A percentile compares a stretch with the other conserved stretches of the same genome.
These are phyloP conservation scores for Nakazawaea wyomingensis DNA, from an alignment of 805 yeast genomes.

Conservation along the genomic window DNA sequence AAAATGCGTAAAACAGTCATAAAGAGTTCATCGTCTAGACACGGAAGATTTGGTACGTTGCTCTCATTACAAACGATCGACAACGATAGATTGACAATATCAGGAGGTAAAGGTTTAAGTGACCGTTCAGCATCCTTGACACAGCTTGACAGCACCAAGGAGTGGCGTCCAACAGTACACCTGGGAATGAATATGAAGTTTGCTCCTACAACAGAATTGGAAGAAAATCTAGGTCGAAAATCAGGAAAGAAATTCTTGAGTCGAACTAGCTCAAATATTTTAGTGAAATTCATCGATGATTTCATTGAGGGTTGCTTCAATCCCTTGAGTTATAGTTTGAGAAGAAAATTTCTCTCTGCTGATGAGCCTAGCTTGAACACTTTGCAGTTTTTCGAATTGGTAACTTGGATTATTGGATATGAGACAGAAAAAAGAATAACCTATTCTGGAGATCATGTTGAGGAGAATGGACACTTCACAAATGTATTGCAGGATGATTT, in stretches of 20 bases:
- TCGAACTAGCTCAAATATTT: slow-evolving; percentile 22
- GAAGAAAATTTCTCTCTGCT: slow-evolving; percentile 35
- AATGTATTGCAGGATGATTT: slow-evolving; percentile 57
- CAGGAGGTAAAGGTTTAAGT: slow-evolving; percentile 65
- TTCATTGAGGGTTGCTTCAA: slow-evolving; percentile 76
- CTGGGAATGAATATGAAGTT: slow-evolving; percentile 17
- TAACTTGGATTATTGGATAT: slow-evolving; percentile 73
- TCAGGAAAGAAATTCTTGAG: slow-evolving; percentile 25
- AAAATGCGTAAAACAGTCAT: slow-evolving; percentile 43
- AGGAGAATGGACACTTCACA: slow-evolving; percentile 41
- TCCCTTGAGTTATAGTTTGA: slow-evolving; percentile 49
- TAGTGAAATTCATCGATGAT: slow-evolving; percentile 45
- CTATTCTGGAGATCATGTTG: neutral
- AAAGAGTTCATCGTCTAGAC: slow-evolving; percentile 61
- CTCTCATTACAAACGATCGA: slow-evolving; percentile 64
- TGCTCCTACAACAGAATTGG: slow-evolving; percentile 24
- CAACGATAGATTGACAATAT: slow-evolving; percentile 53
- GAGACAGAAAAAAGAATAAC: slow-evolving; percentile 29
- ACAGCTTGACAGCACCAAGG: slow-evolving; percentile 62
- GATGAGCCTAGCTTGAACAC: slow-evolving; percentile 23
- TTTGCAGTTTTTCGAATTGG: slow-evolving; percentile 50
- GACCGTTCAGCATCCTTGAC: slow-evolving; percentile 26
- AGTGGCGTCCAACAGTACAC: slow-evolving; percentile 40
- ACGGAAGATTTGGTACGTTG: slow-evolving; percentile 87
- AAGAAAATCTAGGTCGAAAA: slow-evolving; percentile 19